These are phyloP conservation scores for Curvularia sp. DNA, from an alignment of 2,329 filamentous ascomycete genomes.

Conservation along the genomic window DNA sequence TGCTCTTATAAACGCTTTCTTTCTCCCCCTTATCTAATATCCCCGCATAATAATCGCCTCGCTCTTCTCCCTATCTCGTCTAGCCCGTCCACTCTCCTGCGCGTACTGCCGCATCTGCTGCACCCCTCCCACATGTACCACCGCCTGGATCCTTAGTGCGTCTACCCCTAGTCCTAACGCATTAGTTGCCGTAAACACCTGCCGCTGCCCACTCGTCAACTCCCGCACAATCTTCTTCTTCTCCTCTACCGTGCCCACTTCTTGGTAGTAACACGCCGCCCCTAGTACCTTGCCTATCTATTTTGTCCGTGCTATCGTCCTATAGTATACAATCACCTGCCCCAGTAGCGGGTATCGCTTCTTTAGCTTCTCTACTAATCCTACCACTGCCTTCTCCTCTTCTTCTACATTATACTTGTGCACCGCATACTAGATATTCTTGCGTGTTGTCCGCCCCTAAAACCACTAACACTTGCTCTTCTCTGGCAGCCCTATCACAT, in stretches of 20 bases:
- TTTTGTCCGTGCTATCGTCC: constrained; percentile 10
- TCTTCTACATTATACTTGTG: neutral
- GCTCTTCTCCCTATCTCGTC: constrained; percentile 7
- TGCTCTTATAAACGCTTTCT: constrained; percentile 10
- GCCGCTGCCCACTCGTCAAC: constrained; percentile 11
- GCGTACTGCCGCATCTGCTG: constrained; percentile 16
- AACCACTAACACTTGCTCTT: constrained; percentile 21
- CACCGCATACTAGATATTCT: constrained; percentile 13
- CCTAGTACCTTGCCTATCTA: constrained; percentile 19
- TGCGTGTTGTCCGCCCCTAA: constrained; percentile 9
- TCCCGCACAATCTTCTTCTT: constrained; percentile 12
- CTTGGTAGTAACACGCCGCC: constrained; percentile 11
- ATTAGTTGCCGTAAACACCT: constrained; percentile 21
- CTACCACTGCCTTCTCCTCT: constrained; percentile 12
- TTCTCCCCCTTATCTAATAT: neutral
- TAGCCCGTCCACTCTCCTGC: constrained; percentile 15
- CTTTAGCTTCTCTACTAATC: constrained; percentile 6
- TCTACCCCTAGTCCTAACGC: constrained; percentile 23
- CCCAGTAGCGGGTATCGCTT: constrained; percentile 2
- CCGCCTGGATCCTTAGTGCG: constrained; percentile 11
- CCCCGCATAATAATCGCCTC: constrained; percentile 17
- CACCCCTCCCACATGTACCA: constrained; percentile 17
- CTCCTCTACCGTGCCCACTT: constrained; percentile 11
- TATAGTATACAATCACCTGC: constrained; percentile 18
- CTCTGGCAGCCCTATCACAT: neutral